These are phyloP conservation scores for Curvularia spicifera DNA, from an alignment of 2,329 filamentous ascomycete species.

Conservation along the genomic window DNA sequence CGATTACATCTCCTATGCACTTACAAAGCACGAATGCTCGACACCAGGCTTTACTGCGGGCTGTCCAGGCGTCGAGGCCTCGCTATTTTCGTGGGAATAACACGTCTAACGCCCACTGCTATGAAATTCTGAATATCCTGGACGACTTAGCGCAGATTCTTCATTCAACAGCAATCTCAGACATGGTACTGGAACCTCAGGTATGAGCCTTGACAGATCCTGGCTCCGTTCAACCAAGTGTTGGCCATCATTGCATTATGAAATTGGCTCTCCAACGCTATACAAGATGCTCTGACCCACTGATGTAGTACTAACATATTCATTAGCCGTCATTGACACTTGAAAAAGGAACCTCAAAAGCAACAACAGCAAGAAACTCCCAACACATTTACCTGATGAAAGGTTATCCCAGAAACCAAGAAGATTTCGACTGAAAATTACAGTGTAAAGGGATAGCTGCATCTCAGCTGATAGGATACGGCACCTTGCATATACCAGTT, in stretches of 20 bases:
- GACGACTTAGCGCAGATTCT: too few species aligned
- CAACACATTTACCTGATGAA: not conserved
- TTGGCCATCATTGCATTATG: not conserved
- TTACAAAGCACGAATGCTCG: not conserved
- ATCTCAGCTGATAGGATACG: not conserved
- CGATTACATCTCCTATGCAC: not conserved
- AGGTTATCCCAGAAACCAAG: not conserved
- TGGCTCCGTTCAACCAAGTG: not conserved
- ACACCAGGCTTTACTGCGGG: not conserved
- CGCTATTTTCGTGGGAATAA: not conserved
- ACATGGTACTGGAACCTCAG: not conserved
- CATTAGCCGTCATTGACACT: not conserved
- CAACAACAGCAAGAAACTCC: not conserved
- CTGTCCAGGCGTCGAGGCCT: not conserved
- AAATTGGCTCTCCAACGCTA: not conserved
- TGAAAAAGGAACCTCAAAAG: not conserved
- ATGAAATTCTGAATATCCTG: not conserved
- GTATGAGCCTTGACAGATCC: not conserved
- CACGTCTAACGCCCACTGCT: not conserved
- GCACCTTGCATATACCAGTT: not conserved
- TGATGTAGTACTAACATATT: not conserved
- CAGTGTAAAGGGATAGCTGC: not conserved
- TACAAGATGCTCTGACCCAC: not conserved
- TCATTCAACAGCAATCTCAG: too few species aligned
- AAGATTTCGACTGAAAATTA: not conserved